phyloP scores from a whole-genome alignment of 805 yeast species.

The Starmerella vitae region DNA sequence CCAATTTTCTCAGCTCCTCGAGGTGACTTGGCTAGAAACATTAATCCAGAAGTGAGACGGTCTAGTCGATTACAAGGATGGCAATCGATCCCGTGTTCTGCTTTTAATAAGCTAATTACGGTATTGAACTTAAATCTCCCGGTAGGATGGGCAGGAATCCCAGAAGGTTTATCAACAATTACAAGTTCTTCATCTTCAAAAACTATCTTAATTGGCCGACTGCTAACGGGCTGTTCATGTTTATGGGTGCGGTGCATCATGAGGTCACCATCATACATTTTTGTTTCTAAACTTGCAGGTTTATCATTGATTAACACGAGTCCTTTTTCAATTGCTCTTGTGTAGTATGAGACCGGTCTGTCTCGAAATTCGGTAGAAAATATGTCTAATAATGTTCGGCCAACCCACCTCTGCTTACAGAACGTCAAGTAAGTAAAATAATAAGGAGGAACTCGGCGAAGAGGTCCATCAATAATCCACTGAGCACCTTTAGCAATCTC shows the following conservation, averaged over 20 bases:
- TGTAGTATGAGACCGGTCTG: constrained; percentile 52
- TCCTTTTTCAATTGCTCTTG: constrained; percentile 54
- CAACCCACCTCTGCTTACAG: constrained; percentile 87
- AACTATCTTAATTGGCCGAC: constrained; percentile 46
- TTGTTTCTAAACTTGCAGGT: constrained; percentile 48
- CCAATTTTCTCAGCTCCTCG: constrained; percentile 66
- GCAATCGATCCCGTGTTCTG: constrained; percentile 50
- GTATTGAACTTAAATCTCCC: constrained; percentile 73
- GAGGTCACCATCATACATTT: constrained; percentile 68
- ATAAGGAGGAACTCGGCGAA: constrained; percentile 72
- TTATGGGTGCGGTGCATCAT: constrained; percentile 69
- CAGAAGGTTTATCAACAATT: constrained; percentile 86
- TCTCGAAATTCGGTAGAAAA: constrained; percentile 79
- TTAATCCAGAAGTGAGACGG: constrained; percentile 78
- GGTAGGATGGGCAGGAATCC: constrained; percentile 92
- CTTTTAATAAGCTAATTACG: constrained; percentile 60
- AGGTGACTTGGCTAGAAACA: constrained; percentile 78
- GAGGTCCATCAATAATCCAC: constrained; percentile 30
- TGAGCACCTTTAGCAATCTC: constrained; percentile 23
- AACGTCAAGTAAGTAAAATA: constrained; percentile 79
- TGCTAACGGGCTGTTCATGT: constrained; percentile 79
- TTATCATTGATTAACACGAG: constrained; percentile 59
- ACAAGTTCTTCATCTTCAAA: constrained; percentile 61
- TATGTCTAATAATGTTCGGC: constrained; percentile 62
- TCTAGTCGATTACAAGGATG: constrained; percentile 88